phyloP scores from a whole-genome alignment of 805 yeast genomes.

The Cyberlindnera lachancei region DNA sequence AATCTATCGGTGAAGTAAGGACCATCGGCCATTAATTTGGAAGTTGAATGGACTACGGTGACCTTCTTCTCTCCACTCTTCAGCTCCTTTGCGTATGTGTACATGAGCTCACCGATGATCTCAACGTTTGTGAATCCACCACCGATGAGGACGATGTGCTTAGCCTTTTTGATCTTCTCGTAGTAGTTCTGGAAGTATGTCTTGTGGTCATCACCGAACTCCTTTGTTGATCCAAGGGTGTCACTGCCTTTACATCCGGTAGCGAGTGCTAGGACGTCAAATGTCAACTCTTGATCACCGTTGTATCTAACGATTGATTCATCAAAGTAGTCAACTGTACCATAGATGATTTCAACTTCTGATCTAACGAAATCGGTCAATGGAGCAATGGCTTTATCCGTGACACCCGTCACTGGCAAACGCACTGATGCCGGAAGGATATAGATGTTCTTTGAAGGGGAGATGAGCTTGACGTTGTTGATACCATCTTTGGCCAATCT shows the following conservation, averaged over 20 bases:
- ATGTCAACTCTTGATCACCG: conserved; percentile 6
- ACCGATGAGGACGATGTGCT: conserved; percentile 23
- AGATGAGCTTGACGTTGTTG: conserved; percentile 6
- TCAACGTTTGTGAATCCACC: conserved; percentile 28
- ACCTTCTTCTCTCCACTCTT: conserved; percentile 9
- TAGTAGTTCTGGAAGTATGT: conserved; percentile 10
- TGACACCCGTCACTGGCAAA: conserved; percentile 5
- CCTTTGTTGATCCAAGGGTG: conserved; percentile 17
- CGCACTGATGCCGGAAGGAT: conserved; percentile 9
- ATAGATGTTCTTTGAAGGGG: conserved; percentile 8
- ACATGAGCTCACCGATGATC: conserved; percentile 26
- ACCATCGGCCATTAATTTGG: conserved; percentile 8
- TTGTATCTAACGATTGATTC: conserved; percentile 9
- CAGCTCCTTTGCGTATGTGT: conserved; percentile 14
- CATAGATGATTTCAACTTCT: conserved; percentile 13
- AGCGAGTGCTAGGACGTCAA: conserved; percentile 24
- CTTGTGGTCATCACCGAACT: conserved; percentile 11
- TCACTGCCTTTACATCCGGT: conserved; percentile 25
- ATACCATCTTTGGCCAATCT: conserved; percentile 1
- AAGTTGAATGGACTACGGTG: conserved; percentile 13
- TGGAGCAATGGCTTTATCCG: conserved; percentile 4
- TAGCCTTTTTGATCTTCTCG: conserved; percentile 17
- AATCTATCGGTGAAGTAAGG: conserved; percentile 10
- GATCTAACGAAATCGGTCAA: conserved; percentile 11
- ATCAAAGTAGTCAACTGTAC: conserved; percentile 9